Base-by-base conservation (phyloP, 2,329 filamentous ascomycete species). In the Stagonosporopsis rhizophila region DNA sequence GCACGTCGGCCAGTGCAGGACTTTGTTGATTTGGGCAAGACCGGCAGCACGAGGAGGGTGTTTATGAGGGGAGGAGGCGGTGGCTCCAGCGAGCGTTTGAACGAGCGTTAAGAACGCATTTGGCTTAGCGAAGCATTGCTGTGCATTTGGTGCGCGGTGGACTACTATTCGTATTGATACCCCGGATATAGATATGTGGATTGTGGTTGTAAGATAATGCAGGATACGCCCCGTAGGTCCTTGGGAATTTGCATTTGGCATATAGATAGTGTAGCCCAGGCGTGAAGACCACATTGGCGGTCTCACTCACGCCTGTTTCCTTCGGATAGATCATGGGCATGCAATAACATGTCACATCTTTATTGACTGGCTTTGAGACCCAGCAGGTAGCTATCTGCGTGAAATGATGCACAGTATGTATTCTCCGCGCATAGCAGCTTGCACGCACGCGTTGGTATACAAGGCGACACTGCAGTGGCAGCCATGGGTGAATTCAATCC, bases 21-120 rank as follows among this genome's bases (percentile, higher is more conserved):
- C 41, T 90, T 92, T 74, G 88, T 87, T 19, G 88, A 91, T 61
- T 76, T 92, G 63, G 88, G 89, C 40, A 90, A 85, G 71, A 86
- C 88, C 5, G 89, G 90, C 2, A 85, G 84, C 7, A 92, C 90
- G 15, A 89, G 89, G 78, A 83, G 90, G 64, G 72, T 93, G 46
- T 91, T 90, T 68, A 81, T 86, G 67, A 81, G 74, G 41, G 73
- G 68, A n/a, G 53, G 42, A 20, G 38, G 38, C 19, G 52, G 45
- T 1, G 45, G 40, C 12, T 51, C 42, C 6, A 47, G 25, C 17
- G 53, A 56, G 23, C 42, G 47, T 5, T n/a, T 46, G 53, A 56
- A 52, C n/a, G 53, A 56, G 37, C 53, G 44, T 15, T 52, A 47
- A 52, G 19, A 4, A 19, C 19, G 23, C 11, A 25, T 32, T 9